Evolutionary conservation across 2,329 filamentous ascomycete species (phyloP), one percentile per base, ranked within the genome.

Genomic region (Thelonectria blattea): DNA sequence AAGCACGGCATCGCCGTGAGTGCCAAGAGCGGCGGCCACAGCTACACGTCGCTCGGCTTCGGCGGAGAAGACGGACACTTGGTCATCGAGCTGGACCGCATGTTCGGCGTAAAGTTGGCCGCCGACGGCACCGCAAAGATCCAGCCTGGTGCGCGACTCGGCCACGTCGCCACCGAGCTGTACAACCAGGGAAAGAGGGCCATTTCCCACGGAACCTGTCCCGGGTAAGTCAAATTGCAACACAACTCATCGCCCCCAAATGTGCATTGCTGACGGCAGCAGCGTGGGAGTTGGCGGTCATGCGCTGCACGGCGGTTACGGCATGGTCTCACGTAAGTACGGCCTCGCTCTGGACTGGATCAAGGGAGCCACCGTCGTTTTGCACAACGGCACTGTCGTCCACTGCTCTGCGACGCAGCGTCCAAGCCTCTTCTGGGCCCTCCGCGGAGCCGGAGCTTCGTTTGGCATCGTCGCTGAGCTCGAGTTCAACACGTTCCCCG

Each of bases 21-120:
- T 43, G 75, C 82, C 6, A 80, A 80, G 64, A 78, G 79, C 50
- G 84, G 84, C 3, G 84, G 83, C 2, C 83, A 86, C 63, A 81
- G 79, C 47, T 86, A 84, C 68, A 83, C 75, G 0, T 84, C 81
- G 24, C 81, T 79, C 52, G 80, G 81, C 54, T 74, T 75, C 17
- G 78, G 79, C 0, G 79, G 79, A n/a, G 69, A 74, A 43, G 73
- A 81, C 53, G 78, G 78, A 1, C 74, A 75, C 34, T 66, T 81
- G 10, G 69, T 80, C 41, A 69, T 81, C 14, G 75, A 80, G 59
- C 64, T 81, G 9, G 74, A 79, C n/a, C 71, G 72, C 15, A 72
- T 80, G 68, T 73, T 75, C 27, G 66, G 63, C 9, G 71, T 81
- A 10, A 68, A 62, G 15, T n/a, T 71, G 4, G 61, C 64, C 12